Percentiles rank a stretch among this genome's conserved stretches.
phyloP scores from a whole-genome alignment of 148 eudicot species.

The Arbutus unedo region DNA sequence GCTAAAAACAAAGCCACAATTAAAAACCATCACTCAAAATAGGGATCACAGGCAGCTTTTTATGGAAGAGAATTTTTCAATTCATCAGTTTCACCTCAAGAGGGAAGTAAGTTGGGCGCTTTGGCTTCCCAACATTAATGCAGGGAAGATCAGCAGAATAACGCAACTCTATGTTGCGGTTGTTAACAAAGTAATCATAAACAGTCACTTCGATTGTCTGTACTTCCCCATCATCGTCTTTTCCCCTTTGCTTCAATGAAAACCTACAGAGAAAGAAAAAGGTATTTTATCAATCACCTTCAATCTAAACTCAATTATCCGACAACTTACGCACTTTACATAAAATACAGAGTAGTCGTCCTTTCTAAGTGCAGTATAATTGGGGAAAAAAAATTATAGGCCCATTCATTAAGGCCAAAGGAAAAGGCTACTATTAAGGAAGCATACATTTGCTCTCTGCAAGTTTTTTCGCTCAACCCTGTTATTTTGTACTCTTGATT shows the following conservation, averaged over 20 bases:
- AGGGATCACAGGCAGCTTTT: neutral
- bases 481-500: conserved; percentile 56
- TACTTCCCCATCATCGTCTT: conserved; percentile 27
- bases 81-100: conserved; percentile 49
- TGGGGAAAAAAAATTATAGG: neutral
- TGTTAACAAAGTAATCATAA: conserved; percentile 50
- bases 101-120: conserved; percentile 60
- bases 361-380: neutral
- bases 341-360: neutral
- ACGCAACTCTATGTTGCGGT: conserved; percentile 36
- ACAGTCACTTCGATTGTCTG: conserved; percentile 51
- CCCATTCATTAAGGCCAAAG: neutral
- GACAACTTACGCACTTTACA: neutral
- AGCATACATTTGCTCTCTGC: conserved; percentile 37
- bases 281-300: neutral
- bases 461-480: conserved; percentile 49
- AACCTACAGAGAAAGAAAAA: conserved; percentile 35
- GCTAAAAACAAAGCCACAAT: conserved; percentile 20
- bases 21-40: neutral
- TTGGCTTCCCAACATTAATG: conserved; percentile 69
- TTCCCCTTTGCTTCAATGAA: conserved; percentile 33
- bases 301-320: neutral
- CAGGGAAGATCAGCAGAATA: conserved; percentile 56
- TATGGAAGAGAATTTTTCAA: neutral
- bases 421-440: neutral